Evolutionary conservation across 495 filamentous ascomycete genomes (phyloP).

Genomic region (Penicillium canescens): DNA sequence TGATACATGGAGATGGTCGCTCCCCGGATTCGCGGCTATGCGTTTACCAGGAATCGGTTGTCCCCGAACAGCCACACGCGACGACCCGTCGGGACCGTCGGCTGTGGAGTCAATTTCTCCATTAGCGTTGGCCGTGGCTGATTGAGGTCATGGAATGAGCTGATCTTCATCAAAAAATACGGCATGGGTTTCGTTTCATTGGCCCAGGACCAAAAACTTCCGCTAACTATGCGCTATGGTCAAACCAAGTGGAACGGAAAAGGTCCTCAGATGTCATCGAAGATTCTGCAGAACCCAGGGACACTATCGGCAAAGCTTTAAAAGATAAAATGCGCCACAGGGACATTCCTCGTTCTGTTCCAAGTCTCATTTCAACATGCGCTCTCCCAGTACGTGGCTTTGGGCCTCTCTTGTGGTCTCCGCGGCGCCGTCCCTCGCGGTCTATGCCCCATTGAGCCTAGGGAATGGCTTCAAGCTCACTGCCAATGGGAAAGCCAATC

Average conservation of each 20-base stretch:
- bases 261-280: background rate
- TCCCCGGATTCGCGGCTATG: constrained; percentile 6
- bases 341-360: background rate
- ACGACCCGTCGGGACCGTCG: constrained; percentile 17
- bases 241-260: background rate
- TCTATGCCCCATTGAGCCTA: constrained; percentile 13
- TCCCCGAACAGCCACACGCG: constrained; percentile 13
- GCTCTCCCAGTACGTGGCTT: constrained; percentile 9
- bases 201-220: background rate
- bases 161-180: constrained; percentile 16
- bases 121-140: background rate
- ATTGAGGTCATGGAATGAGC: constrained; percentile 2
- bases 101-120: constrained; percentile 14
- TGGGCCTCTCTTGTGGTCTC: constrained; percentile 17
- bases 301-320: background rate
- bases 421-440: constrained; percentile 11
- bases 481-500: constrained; percentile 13
- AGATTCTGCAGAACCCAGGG: background rate
- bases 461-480: constrained; percentile 18
- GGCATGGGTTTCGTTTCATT: background rate
- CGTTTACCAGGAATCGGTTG: constrained; percentile 12
- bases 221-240: background rate
- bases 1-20: too few relatives aligned
- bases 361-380: constrained; percentile 12
- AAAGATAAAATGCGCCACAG: background rate